A percentile compares a stretch with the other conserved stretches of the same genome.
Conservation (phyloP, 345 rosid species). For the Clarkia xantiana region DNA sequence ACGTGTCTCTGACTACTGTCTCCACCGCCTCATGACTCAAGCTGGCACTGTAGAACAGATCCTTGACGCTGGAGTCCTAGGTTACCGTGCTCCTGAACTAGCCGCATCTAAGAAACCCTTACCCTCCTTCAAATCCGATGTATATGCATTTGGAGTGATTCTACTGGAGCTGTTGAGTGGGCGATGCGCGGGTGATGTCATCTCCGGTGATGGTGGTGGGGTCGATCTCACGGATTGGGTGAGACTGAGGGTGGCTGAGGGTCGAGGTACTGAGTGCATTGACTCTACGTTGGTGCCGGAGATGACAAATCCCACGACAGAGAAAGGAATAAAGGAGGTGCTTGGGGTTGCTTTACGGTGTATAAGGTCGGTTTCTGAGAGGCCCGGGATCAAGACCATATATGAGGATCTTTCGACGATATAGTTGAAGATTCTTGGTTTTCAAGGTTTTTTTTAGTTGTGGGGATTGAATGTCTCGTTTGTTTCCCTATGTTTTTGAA, state of each 20-base stretch:
- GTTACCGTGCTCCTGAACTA: constrained; percentile 90
- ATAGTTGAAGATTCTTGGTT: constrained; percentile 12
- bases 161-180: constrained; percentile 72
- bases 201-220: constrained; percentile 64
- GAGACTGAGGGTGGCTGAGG: constrained; percentile 47
- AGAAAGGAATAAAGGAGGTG: constrained; percentile 87
- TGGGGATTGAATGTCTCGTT: constrained; percentile 12
- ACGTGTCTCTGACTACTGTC: constrained; percentile 90
- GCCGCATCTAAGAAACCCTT: constrained; percentile 80
- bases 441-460: not conserved
- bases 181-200: constrained; percentile 86
- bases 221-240: constrained; percentile 85
- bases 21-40: constrained; percentile 90
- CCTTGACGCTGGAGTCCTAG: constrained; percentile 83
- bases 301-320: constrained; percentile 38
- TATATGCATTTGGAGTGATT: constrained; percentile 84
- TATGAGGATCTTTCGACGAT: constrained; percentile 96
- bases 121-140: constrained; percentile 91
- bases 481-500: constrained; percentile 3
- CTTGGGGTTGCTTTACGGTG: constrained; percentile 78
- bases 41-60: constrained; percentile 90
- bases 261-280: constrained; percentile 53
- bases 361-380: constrained; percentile 66
- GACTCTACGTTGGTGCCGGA: constrained; percentile 49
- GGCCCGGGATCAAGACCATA: constrained; percentile 91